Percentiles rank a stretch among this genome's conserved stretches.
phyloP scores from a whole-genome alignment of 208 protist species.

The Leishmania aethiopica region DNA sequence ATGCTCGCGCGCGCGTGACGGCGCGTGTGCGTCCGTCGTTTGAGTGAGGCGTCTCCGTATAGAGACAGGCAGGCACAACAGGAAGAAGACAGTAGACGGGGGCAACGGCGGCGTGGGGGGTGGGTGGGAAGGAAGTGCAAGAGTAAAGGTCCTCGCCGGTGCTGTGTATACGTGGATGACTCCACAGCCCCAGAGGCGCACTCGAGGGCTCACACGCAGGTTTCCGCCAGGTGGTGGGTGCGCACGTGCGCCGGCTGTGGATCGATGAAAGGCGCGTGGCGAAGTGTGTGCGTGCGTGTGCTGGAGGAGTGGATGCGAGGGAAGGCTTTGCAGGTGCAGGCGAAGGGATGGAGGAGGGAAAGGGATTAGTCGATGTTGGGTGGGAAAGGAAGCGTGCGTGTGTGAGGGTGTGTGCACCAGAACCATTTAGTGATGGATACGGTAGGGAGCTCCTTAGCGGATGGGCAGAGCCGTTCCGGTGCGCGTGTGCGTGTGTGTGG shows the following conservation, averaged over 20 bases:
- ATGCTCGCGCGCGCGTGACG: no score
- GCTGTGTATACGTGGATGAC: neutral
- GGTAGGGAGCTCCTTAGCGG: no score
- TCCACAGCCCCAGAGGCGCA: neutral
- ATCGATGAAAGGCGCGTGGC: neutral
- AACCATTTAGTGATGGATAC: no score
- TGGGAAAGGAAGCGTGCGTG: neutral
- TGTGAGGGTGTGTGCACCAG: neutral
- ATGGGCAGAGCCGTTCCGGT: neutral
- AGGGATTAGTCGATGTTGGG: neutral
- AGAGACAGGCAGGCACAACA: neutral
- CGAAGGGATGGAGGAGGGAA: neutral
- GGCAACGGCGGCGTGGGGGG: neutral
- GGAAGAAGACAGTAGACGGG: neutral
- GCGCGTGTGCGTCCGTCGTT: neutral
- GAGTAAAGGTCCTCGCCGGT: neutral
- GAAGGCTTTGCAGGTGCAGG: neutral
- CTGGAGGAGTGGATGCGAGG: no score
- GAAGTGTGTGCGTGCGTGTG: constrained; percentile 1
- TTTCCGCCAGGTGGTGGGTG: neutral
- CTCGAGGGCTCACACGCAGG: neutral
- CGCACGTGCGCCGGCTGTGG: neutral
- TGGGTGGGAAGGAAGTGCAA: neutral
- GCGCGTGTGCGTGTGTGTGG: neutral
- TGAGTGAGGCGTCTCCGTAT: neutral